These are phyloP conservation scores for Cephaloascus albidus DNA, from an alignment of 805 yeast genomes.

Conservation along the genomic window DNA sequence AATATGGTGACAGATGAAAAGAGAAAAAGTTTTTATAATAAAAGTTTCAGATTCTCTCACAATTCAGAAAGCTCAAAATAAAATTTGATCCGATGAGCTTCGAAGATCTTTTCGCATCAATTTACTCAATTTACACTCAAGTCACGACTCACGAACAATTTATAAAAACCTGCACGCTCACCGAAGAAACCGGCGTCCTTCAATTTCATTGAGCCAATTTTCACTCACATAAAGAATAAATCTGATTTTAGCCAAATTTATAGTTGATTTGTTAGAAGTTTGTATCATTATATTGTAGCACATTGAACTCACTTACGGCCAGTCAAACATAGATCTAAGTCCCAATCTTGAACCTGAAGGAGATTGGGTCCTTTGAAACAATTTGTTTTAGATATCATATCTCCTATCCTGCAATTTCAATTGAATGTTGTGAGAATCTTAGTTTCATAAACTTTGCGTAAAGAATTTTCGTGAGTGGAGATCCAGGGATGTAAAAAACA, in stretches of 20 bases:
- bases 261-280: too few relatives aligned
- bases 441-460: slow-evolving; percentile 24
- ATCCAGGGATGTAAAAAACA: slow-evolving; percentile 44
- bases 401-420: background rate
- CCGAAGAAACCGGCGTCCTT: background rate
- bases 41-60: background rate
- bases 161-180: too few relatives aligned
- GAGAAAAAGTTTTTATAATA: background rate
- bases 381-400: too few relatives aligned
- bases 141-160: background rate
- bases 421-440: slow-evolving; percentile 1
- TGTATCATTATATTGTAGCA: too few relatives aligned
- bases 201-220: too few relatives aligned
- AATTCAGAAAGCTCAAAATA: background rate
- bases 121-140: background rate
- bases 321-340: too few relatives aligned
- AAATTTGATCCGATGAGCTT: background rate
- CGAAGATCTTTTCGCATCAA: background rate
- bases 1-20: background rate
- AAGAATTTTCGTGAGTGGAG: slow-evolving; percentile 20
- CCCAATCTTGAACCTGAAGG: too few relatives aligned
- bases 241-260: too few relatives aligned
- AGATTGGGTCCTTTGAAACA: too few relatives aligned
- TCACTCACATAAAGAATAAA: too few relatives aligned
- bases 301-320: too few relatives aligned